Evolutionary conservation across 768 basidiomycete genomes (phyloP), one percentile per base, ranked within the genome.

Genomic region (Lactarius vividus): DNA sequence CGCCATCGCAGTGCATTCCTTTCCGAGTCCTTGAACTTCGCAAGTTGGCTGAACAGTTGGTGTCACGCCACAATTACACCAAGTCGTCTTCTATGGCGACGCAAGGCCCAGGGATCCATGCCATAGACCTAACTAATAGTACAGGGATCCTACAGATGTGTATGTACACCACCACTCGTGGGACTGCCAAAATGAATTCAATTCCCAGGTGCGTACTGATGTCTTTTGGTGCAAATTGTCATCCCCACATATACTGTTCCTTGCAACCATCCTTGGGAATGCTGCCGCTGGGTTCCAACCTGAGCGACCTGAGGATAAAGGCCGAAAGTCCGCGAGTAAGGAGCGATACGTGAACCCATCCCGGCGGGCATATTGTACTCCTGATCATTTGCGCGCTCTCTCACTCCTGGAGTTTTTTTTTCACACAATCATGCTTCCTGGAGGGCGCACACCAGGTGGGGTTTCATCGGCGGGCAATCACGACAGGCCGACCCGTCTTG

Each of bases 261-360:
- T 35, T 20, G 33, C 33, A 20, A 56, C 33, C 18, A 33, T 33
- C 55, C 31, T 29, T 35, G 31, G 9, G 29, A 23, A 35, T 35
- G 29, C 31, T 56, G 55, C 55, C 55, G 55, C 55, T 56, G 55
- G 28, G 55, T 56, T 56, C 55, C 18, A 56, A 56, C 55, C 55
- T 13, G 55, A 10, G 29, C 29, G 13, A n/a, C 55, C 49, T 15
- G 13, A 35, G 55, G 55, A 10, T n/a, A n/a, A n/a, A 35, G 55
- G 55, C 33, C 55, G 55, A 52, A 35, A 56, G 55, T 56, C 55
- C 55, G 55, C 55, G 55, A 56, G 55, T 35, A 56, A 20, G 55
- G 31, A 56, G 55, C 55, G 55, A 35, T 56, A 35, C 18, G 20
- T 33, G 55, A 56, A 23, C 44, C 44, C 20, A 31, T 18, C 28